Percentiles rank a stretch among this genome's conserved stretches.
Evolutionary conservation across 257 asterid genomes (phyloP).

Genomic region (Capsicum baccatum): DNA sequence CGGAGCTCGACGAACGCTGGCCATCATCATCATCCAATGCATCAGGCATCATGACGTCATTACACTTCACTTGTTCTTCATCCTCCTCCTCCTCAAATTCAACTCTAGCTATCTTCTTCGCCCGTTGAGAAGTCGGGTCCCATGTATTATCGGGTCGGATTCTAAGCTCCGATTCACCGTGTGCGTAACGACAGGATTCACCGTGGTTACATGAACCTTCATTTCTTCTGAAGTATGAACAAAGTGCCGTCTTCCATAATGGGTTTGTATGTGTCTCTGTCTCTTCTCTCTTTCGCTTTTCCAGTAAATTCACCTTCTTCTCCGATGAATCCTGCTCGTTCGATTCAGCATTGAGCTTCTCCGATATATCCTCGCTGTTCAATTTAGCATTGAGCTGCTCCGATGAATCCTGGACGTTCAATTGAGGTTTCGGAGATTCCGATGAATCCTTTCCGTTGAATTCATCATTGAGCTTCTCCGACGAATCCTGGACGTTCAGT

Average conservation of each 20-base stretch:
- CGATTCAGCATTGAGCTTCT: conserved; percentile 27
- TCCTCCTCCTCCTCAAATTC: conserved; percentile 26
- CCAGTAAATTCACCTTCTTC: conserved; percentile 38
- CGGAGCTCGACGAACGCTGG: conserved; percentile 37
- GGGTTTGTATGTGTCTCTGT: conserved; percentile 51
- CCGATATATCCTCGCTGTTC: conserved; percentile 46
- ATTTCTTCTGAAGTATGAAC: conserved; percentile 80
- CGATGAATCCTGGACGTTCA: conserved; percentile 45
- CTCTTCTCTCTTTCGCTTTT: conserved; percentile 71
- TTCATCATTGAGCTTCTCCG: conserved; percentile 40
- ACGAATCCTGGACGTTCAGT: conserved; percentile 44
- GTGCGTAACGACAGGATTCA: conserved; percentile 64
- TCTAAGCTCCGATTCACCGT: conserved; percentile 82
- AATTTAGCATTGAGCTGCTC: conserved; percentile 45
- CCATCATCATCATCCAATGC: conserved; percentile 58
- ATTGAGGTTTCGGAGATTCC: conserved; percentile 42
- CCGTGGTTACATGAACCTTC: conserved; percentile 77
- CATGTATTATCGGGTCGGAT: conserved; percentile 76
- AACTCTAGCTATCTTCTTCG: conserved; percentile 63
- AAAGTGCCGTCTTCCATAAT: conserved; percentile 81
- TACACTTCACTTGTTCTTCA: conserved; percentile 31
- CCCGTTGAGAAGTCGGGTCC: conserved; percentile 98
- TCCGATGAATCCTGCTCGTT: conserved; percentile 40
- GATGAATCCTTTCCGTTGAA: conserved; percentile 47
- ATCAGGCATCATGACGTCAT: conserved; percentile 88